Evolutionary conservation across 169 alveolate species (phyloP).

Genomic region (Theileria parva): DNA sequence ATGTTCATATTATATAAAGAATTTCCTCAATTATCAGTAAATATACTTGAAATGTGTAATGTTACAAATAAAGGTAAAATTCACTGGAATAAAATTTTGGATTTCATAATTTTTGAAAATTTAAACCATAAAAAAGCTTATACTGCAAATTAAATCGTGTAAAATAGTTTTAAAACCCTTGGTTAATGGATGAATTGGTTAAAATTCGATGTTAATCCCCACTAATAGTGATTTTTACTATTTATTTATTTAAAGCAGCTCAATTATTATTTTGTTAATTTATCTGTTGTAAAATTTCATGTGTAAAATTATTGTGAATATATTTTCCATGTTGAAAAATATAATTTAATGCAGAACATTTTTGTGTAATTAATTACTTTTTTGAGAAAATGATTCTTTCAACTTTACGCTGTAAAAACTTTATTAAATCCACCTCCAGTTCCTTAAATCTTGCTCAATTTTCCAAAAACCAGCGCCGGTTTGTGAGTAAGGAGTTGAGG

Average conservation of each 20-base stretch:
- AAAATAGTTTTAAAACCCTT: background rate
- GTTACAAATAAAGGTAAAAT: background rate
- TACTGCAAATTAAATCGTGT: background rate
- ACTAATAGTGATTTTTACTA: background rate
- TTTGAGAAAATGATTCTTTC: slow-evolving; percentile 19
- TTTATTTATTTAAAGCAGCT: background rate
- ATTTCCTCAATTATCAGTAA: background rate
- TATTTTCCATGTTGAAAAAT: background rate
- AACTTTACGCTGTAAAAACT: slow-evolving; percentile 17
- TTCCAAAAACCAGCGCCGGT: slow-evolving; percentile 47
- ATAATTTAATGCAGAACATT: slow-evolving; percentile 9
- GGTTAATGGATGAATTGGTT: background rate
- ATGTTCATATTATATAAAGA: background rate
- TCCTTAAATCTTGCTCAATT: background rate
- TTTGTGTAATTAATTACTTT: background rate
- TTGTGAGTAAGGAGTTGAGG: slow-evolving; percentile 71
- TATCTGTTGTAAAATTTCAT: background rate
- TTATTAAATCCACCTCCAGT: background rate
- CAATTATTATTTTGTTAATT: background rate
- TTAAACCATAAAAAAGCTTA: background rate
- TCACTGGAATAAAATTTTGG: background rate
- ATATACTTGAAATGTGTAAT: background rate
- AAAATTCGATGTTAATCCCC: slow-evolving; percentile 5
- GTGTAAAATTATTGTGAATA: background rate
- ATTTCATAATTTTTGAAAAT: background rate